These are phyloP conservation scores for Scedosporium dehoogii DNA, from an alignment of 2,329 filamentous ascomycete species.

Conservation along the genomic window DNA sequence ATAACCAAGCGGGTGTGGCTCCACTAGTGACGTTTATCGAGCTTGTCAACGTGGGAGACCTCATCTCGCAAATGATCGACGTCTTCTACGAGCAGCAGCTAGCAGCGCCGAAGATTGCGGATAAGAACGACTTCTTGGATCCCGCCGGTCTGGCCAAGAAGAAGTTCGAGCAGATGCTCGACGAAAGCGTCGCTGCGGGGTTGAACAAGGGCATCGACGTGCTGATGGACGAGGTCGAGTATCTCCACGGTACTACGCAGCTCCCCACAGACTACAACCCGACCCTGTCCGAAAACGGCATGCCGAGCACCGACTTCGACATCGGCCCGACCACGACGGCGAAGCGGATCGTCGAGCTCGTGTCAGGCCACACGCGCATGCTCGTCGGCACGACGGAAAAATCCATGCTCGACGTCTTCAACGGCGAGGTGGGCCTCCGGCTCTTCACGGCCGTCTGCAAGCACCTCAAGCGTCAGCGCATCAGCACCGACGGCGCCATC, in stretches of 20 bases:
- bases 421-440: constrained; percentile 89
- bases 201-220: constrained; percentile 97
- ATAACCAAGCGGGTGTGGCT: constrained; percentile 65
- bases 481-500: constrained; percentile 81
- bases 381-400: constrained; percentile 92
- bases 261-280: constrained; percentile 86
- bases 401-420: constrained; percentile 96
- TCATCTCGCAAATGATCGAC: constrained; percentile 98
- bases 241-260: constrained; percentile 83
- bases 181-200: constrained; percentile 90
- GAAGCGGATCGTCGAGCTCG: constrained; percentile 69
- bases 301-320: constrained; percentile 20
- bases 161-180: constrained; percentile 96
- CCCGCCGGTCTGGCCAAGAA: constrained; percentile 92
- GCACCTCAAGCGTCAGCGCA: constrained; percentile 89
- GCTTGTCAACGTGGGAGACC: constrained; percentile 92
- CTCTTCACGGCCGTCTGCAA: constrained; percentile 91
- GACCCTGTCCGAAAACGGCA: constrained; percentile 16
- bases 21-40: constrained; percentile 94
- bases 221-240: constrained; percentile 96
- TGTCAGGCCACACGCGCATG: constrained; percentile 85
- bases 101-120: constrained; percentile 68
- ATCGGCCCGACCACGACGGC: constrained; percentile 71
- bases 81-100: constrained; percentile 98
- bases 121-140: constrained; percentile 90